Evolutionary conservation across 2,329 filamentous ascomycete genomes (phyloP), one percentile per base, ranked within the genome.

Genomic region (Trichoderma gracile): DNA sequence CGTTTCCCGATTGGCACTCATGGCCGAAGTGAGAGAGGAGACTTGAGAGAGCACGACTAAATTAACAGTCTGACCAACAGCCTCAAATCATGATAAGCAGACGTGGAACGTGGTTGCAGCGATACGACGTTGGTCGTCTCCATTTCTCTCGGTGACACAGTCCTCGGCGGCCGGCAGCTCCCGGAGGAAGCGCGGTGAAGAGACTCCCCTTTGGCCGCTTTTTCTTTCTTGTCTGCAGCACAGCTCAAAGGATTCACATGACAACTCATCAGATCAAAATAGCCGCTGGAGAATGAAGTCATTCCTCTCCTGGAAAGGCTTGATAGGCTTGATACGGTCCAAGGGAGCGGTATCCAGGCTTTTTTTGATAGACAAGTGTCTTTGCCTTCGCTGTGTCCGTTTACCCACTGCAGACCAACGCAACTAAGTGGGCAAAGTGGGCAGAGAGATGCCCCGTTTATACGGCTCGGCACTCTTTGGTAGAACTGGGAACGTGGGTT

Each of bases 391-490:
- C 38, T 23, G 38, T 42, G 30, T 46, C 57, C 33, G 33, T 38
- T 25, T 52, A 43, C 14, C 38, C 57, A 52, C 57, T 23, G 23
- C 46, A 38, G 33, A 38, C 33, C 33, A 19, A 42, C 42, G n/a
- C n/a, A 30, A 33, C 57, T n/a, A 60, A 60, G 57, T 52, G 57
- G 57, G 57, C 46, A 27, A 25, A 17, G 57, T 60, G 57, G 57
- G 38, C 46, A 52, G 21, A 52, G 15, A 21, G 15, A 38, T 14
- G 33, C 42, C 47, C 57, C 33, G 10, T 46, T 33, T 60, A 27
- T 47, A 45, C 49, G 58, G 52, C 52, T 61, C 33, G 43, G 52
- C 38, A 52, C 43, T 52, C 33, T 10, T 38, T 52, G 46, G 42
- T 30, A 21, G 54, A 45, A 56, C 45, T 45, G 40, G 30, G 42